A percentile compares a stretch with the other conserved stretches of the same genome.
phyloP scores from a whole-genome alignment of 2,329 filamentous ascomycete genomes.

The Akanthomyces muscarius region DNA sequence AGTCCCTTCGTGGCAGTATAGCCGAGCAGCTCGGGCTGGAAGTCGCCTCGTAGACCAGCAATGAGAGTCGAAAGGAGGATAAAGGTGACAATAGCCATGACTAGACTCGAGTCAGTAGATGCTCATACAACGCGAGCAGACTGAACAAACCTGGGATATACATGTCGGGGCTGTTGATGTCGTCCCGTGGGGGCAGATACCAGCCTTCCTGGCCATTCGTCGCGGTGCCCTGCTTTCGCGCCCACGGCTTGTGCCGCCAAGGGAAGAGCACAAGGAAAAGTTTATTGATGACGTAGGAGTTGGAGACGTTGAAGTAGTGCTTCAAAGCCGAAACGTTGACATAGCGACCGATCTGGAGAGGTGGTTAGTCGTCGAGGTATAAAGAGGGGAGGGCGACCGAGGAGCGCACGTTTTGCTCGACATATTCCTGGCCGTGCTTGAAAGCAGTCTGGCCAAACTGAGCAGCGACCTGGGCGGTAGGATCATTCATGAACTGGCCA shows the following conservation, averaged over 20 bases:
- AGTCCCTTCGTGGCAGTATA: constrained; percentile 83
- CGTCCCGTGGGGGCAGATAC: constrained; percentile 89
- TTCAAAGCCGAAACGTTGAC: constrained; percentile 91
- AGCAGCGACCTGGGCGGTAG: constrained; percentile 88
- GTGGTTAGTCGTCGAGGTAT: background rate
- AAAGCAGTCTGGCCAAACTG: constrained; percentile 92
- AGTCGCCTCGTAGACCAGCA: constrained; percentile 83
- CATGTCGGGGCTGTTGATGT: constrained; percentile 98
- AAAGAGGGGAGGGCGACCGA: background rate
- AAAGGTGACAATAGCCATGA: constrained; percentile 97
- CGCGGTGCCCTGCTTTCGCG: constrained; percentile 75
- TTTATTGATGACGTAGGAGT: constrained; percentile 93
- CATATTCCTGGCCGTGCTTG: constrained; percentile 85
- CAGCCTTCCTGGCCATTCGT: constrained; percentile 66
- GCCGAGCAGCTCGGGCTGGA: constrained; percentile 89
- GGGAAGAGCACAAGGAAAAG: constrained; percentile 91
- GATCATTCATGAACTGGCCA: constrained; percentile 92
- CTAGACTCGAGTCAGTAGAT: constrained; percentile 30
- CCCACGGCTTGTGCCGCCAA: constrained; percentile 97
- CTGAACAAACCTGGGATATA: constrained; percentile 69
- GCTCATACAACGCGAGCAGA: background rate
- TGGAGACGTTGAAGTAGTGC: constrained; percentile 99
- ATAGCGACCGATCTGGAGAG: constrained; percentile 54
- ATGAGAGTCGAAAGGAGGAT: constrained; percentile 89
- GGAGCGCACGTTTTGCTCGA: constrained; percentile 82